These are phyloP conservation scores for Zygosaccharomyces rouxii DNA, from an alignment of 805 yeast species.

Conservation along the genomic window DNA sequence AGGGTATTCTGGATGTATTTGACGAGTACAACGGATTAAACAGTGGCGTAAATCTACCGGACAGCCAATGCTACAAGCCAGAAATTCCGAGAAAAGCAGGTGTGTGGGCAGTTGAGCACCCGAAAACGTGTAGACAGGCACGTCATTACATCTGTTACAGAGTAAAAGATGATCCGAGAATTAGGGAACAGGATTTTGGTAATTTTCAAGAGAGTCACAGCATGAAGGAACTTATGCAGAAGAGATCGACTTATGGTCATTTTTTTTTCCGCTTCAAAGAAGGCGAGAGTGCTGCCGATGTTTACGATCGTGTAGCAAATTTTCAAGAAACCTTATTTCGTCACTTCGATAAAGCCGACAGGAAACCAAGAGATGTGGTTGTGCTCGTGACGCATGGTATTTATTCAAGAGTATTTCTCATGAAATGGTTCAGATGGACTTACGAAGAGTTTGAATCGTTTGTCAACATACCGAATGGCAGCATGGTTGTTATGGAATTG, in stretches of 20 bases:
- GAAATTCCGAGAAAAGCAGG: conserved; percentile 27
- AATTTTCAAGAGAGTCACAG: conserved; percentile 76
- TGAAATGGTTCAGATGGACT: conserved; percentile 94
- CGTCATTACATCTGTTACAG: conserved; percentile 43
- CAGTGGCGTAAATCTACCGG: conserved; percentile 23
- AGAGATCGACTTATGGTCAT: conserved; percentile 82
- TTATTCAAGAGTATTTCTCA: conserved; percentile 86
- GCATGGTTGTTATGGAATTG: conserved; percentile 72
- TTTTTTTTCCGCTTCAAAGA: conserved; percentile 86
- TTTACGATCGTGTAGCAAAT: conserved; percentile 84
- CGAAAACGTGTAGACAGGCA: conserved; percentile 21
- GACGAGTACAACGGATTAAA: conserved; percentile 32
- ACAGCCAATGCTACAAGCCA: conserved; percentile 25
- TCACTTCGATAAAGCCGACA: conserved; percentile 58
- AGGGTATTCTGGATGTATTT: conserved; percentile 59
- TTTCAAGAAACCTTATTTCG: conserved; percentile 84
- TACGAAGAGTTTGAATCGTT: conserved; percentile 84
- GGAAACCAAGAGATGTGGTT: conserved; percentile 69
- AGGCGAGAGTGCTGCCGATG: conserved; percentile 96
- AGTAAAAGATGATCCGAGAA: conserved; percentile 80
- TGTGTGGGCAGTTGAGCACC: conserved; percentile 20
- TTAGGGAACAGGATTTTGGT: conserved; percentile 94
- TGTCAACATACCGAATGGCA: conserved; percentile 80
- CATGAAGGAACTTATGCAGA: conserved; percentile 79
- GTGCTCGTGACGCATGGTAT: conserved; percentile 91